These are phyloP conservation scores for Barnettozyma californica DNA, from an alignment of 805 yeast genomes.

Conservation along the genomic window DNA sequence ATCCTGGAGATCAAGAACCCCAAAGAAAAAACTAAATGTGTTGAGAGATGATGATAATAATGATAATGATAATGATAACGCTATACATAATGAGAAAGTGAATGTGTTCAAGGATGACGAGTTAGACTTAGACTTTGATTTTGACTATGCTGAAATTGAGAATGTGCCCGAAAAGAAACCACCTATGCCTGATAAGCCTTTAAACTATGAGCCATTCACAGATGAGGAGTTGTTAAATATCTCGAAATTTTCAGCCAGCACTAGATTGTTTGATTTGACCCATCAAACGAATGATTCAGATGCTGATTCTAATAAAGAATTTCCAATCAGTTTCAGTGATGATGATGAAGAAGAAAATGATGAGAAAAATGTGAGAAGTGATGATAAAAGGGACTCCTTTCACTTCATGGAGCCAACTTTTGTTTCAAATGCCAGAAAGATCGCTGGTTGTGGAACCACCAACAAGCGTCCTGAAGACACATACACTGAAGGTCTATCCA, in stretches of 20 bases:
- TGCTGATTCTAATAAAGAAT: conserved; percentile 14
- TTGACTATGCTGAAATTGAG: conserved; percentile 39
- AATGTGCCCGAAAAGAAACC: conserved; percentile 35
- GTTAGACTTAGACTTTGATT: conserved; percentile 30
- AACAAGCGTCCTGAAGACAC: conserved; percentile 9
- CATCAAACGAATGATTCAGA: conserved; percentile 6
- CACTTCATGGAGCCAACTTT: conserved; percentile 26
- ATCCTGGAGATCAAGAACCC: conserved; percentile 17
- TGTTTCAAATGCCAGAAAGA: conserved; percentile 18
- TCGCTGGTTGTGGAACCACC: neutral
- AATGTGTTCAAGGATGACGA: conserved; percentile 30
- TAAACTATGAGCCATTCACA: conserved; percentile 37
- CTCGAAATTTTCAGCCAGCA: conserved; percentile 16
- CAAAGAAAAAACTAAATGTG: conserved; percentile 28
- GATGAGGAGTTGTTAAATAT: conserved; percentile 27
- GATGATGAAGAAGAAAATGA: conserved; percentile 26
- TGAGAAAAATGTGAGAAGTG: neutral
- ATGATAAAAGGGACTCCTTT: conserved; percentile 10
- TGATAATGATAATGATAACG: conserved; percentile 7
- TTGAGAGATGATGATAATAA: conserved; percentile 27
- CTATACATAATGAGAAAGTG: neutral
- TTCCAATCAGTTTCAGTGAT: conserved; percentile 20
- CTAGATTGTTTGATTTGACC: conserved; percentile 12
- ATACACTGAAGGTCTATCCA: conserved; percentile 17
- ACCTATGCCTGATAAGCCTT: conserved; percentile 40